These are phyloP conservation scores for Colletotrichum spaethianum DNA, from an alignment of 2,329 filamentous ascomycete species.

Conservation along the genomic window DNA sequence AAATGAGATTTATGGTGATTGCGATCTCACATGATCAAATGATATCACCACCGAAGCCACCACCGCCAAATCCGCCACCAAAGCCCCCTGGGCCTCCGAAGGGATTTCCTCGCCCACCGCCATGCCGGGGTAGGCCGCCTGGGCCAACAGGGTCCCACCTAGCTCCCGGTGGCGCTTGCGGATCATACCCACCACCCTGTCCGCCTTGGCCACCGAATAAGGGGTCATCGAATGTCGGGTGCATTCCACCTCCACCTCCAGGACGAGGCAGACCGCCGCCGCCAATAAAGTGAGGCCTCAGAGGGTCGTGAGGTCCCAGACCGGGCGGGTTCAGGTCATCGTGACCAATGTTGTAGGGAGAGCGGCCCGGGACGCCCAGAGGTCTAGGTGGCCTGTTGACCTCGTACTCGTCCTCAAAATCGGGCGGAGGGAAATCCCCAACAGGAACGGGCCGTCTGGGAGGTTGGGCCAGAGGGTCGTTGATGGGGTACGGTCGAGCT, in stretches of 20 bases:
- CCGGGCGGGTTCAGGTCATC: constrained; percentile 91
- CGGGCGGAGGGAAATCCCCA: constrained; percentile 86
- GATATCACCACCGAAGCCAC: constrained; percentile 50
- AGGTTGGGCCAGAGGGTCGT: constrained; percentile 75
- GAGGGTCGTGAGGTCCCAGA: constrained; percentile 86
- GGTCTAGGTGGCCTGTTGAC: constrained; percentile 76
- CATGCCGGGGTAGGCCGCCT: constrained; percentile 65
- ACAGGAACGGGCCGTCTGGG: constrained; percentile 74
- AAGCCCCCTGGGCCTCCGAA: constrained; percentile 54
- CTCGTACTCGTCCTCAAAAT: constrained; percentile 94
- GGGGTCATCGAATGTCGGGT: constrained; percentile 94
- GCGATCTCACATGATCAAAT: constrained; percentile 6
- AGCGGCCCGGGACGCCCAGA: constrained; percentile 58
- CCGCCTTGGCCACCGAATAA: constrained; percentile 76
- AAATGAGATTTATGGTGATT: background rate
- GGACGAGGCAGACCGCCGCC: constrained; percentile 71
- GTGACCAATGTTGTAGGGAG: constrained; percentile 82
- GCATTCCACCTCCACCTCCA: constrained; percentile 85
- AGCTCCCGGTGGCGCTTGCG: constrained; percentile 87
- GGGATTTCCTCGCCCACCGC: constrained; percentile 54
- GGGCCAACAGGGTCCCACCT: constrained; percentile 91
- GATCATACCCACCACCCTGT: constrained; percentile 69
- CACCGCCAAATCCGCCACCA: constrained; percentile 54
- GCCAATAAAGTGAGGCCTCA: constrained; percentile 76
- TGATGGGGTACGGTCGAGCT: constrained; percentile 76